Evolutionary conservation across 2,329 filamentous ascomycete species (phyloP).

Genomic region (Lojkania enalia): DNA sequence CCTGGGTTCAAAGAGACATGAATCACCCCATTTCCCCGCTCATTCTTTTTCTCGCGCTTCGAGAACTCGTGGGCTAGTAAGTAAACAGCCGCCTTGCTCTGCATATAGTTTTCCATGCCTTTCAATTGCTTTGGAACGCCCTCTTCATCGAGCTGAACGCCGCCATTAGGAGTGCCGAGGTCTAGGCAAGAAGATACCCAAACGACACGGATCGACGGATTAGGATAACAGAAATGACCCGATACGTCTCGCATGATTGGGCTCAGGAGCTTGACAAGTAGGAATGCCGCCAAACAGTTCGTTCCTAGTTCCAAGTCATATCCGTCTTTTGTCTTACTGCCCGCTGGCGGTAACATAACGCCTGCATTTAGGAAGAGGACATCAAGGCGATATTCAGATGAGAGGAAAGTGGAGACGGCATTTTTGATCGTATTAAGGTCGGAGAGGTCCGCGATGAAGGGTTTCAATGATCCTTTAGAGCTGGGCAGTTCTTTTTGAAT

Average conservation of each 20-base stretch:
- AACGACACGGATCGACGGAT: constrained; percentile 17
- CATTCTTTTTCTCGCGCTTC: neutral
- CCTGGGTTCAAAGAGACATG: constrained; percentile 19
- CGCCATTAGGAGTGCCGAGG: constrained; percentile 9
- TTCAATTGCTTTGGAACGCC: constrained; percentile 12
- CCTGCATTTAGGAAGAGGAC: constrained; percentile 41
- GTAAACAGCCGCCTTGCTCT: constrained; percentile 17
- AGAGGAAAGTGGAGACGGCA: constrained; percentile 40
- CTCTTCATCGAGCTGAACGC: constrained; percentile 9
- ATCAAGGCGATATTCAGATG: constrained; percentile 44
- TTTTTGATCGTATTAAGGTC: constrained; percentile 46
- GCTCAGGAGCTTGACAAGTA: constrained; percentile 14
- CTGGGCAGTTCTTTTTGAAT: constrained; percentile 44
- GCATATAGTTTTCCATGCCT: constrained; percentile 24
- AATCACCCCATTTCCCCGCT: constrained; percentile 8
- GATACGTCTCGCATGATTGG: constrained; percentile 13
- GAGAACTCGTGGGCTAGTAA: constrained; percentile 18
- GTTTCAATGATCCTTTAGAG: constrained; percentile 31
- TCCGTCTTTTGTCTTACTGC: constrained; percentile 18
- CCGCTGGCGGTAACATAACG: constrained; percentile 27
- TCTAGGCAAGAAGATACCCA: constrained; percentile 16
- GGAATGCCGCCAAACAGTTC: constrained; percentile 16
- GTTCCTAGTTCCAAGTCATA: constrained; percentile 13
- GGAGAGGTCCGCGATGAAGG: constrained; percentile 40
- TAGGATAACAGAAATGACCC: constrained; percentile 17